Evolutionary conservation across 1,284 basidiomycete species (phyloP), one percentile per base, ranked within the genome.

Genomic region (Ceratobasidium sp.): DNA sequence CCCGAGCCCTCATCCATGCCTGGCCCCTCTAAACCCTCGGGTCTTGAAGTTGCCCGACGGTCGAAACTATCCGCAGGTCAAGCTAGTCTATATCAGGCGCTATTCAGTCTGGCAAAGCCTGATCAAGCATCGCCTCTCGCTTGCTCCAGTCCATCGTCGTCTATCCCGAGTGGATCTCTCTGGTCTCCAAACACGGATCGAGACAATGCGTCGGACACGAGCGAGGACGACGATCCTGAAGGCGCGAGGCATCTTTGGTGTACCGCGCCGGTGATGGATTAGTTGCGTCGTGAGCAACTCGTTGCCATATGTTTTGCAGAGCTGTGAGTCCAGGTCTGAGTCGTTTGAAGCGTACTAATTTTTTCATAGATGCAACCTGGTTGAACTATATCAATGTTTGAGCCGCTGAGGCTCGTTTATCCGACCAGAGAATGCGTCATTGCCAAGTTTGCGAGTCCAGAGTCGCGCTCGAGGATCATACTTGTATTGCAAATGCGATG

Each of bases 151-250:
- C 38, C 38, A 17, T 40, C 38, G 17, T 40, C 38, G 17, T 40
- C 38, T 40, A 8, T 17, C 10, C 38, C n/a, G n/a, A n/a, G 67
- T 42, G 60, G 65, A 38, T 70, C 70, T 38, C 40, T 54, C 29
- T 68, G 58, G 49, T 64, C 70, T 13, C 38, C 65, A 40, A 56
- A 49, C 45, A 38, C 40, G 5, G 70, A 38, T 50, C 22, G 56
- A 25, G 52, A 67, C 31, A 52, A 69, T 22, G 50, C 65, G 2
- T 55, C 67, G 27, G 55, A 25, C 29, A 70, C 64, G 27, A 64
- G 54, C n/a, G 58, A 70, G 10, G 64, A 64, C 20, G 55, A 60
- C 6, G 58, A 68, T n/a, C 62, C 49, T 0, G 62, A 65, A 20
- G 50, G 50, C 0, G 38, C 50, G n/a, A 42, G 34, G 38, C 45